Percentiles rank a stretch among this genome's conserved stretches.
These are phyloP conservation scores for Sanchytrium tribonematis DNA, from an alignment of 371 early-diverging fungal genomes.

Conservation along the genomic window DNA sequence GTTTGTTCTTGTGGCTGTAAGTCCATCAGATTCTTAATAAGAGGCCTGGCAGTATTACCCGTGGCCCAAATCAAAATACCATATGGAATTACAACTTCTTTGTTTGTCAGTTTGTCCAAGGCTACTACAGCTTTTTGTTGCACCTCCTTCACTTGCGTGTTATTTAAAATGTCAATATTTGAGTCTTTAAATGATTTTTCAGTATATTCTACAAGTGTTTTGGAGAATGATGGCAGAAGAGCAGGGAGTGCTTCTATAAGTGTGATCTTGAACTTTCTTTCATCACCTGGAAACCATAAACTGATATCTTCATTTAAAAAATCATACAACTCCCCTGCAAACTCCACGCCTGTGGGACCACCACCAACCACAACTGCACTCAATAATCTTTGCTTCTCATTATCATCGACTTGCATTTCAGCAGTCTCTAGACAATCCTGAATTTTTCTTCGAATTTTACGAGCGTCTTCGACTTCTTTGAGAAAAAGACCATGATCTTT, in stretches of 20 bases:
- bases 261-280: slow-evolving; percentile 56
- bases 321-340: slow-evolving; percentile 63
- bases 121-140: slow-evolving; percentile 43
- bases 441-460: slow-evolving; percentile 49
- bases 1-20: slow-evolving; percentile 33
- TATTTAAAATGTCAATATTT: slow-evolving; percentile 50
- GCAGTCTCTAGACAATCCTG: slow-evolving; percentile 74
- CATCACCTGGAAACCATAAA: slow-evolving; percentile 42
- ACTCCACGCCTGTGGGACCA: slow-evolving; percentile 83
- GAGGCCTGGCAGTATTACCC: slow-evolving; percentile 60
- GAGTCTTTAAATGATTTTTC: slow-evolving; percentile 55
- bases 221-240: slow-evolving; percentile 62
- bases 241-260: slow-evolving; percentile 59
- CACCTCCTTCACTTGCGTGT: slow-evolving; percentile 67
- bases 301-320: slow-evolving; percentile 46
- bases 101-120: slow-evolving; percentile 17
- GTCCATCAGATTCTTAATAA: slow-evolving; percentile 39
- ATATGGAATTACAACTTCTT: slow-evolving; percentile 37
- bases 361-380: slow-evolving; percentile 65
- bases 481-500: slow-evolving; percentile 52
- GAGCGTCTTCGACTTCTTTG: slow-evolving; percentile 54
- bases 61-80: slow-evolving; percentile 79
- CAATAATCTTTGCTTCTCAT: slow-evolving; percentile 50
- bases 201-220: slow-evolving; percentile 61
- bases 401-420: slow-evolving; percentile 44